Evolutionary conservation across 257 asterid species (phyloP).

Genomic region (Forsythia suspensa): DNA sequence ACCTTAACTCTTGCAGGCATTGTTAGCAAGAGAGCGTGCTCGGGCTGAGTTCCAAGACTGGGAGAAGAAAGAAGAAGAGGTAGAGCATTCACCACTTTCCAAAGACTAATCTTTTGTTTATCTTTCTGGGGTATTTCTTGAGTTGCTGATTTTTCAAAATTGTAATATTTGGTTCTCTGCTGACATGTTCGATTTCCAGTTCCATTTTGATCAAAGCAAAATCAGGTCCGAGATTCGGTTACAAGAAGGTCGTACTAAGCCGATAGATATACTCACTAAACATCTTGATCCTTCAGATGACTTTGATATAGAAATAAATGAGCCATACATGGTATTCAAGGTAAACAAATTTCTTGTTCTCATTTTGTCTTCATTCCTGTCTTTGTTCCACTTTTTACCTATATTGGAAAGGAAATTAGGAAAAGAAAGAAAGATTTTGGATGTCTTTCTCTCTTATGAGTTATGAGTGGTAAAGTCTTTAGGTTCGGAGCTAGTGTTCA

Average conservation of each 20-base stretch:
- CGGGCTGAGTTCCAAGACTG: constrained; percentile 97
- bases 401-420: constrained; percentile 4
- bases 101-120: background rate
- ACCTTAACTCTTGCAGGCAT: constrained; percentile 44
- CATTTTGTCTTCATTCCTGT: background rate
- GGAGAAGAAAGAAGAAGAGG: constrained; percentile 99
- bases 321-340: constrained; percentile 89
- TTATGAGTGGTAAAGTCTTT: too few species aligned
- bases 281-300: constrained; percentile 89
- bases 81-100: constrained; percentile 2
- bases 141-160: background rate
- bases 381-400: constrained; percentile 6
- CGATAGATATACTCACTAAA: constrained; percentile 85
- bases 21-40: constrained; percentile 94
- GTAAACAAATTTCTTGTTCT: constrained; percentile 30
- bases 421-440: background rate
- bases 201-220: constrained; percentile 97
- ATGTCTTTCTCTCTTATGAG: background rate
- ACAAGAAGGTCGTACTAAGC: constrained; percentile 91
- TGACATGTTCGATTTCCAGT: constrained; percentile 46
- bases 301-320: constrained; percentile 75
- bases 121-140: constrained; percentile 10
- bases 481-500: too few species aligned
- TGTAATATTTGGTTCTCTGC: background rate
- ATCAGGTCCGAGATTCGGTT: constrained; percentile 87